Base-by-base conservation (phyloP, 768 basidiomycete species). In the Phlebiopsis gigantea region DNA sequence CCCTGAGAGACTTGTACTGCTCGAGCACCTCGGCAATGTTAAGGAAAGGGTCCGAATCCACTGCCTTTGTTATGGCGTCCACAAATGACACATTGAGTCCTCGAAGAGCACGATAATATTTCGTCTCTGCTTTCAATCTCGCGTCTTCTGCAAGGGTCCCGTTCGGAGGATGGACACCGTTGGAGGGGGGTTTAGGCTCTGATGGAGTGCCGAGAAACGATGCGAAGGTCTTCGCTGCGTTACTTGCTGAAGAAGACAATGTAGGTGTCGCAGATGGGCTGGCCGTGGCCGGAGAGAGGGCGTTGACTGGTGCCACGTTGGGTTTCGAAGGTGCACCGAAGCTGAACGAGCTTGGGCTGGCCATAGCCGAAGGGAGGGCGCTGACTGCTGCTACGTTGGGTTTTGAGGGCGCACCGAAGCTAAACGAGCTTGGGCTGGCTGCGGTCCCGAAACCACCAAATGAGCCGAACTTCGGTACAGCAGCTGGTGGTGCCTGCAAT, bases 61-160 rank as follows among this genome's bases (percentile, higher is more conserved):
- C 73, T 21, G 81, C 79, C 57, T 79, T 78, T 28, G 79, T 74
- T 53, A 88, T 67, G 14, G 80, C 77, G n/a, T 78, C 72, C 22
- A 87, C 66, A 58, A 90, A 73, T 2, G 86, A 87, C 30, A 78
- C 69, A 63, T 91, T 91, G 42, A 91, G 76, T 14, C 88, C 88
- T 31, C 89, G 83, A n/a, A 91, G 77, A 24, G 82, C 79, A 41
- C 73, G 80, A 71, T 82, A 89, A 65, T 85, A 89, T 52, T 80
- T 79, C 15, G 81, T 62, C 31, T 77, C 75, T 24, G 63, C 59
- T 15, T 63, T 62, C 29, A 72, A 63, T 34, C 69, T 65, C 60
- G 69, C 59, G 61, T 72, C 61, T 12, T 61, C 61, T 12, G 62
- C 60, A 0, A 57, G 43, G 15, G 58, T 57, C 12, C 47, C 50